phyloP scores from a whole-genome alignment of 495 filamentous ascomycete species.

The Terfezia boudieri region DNA sequence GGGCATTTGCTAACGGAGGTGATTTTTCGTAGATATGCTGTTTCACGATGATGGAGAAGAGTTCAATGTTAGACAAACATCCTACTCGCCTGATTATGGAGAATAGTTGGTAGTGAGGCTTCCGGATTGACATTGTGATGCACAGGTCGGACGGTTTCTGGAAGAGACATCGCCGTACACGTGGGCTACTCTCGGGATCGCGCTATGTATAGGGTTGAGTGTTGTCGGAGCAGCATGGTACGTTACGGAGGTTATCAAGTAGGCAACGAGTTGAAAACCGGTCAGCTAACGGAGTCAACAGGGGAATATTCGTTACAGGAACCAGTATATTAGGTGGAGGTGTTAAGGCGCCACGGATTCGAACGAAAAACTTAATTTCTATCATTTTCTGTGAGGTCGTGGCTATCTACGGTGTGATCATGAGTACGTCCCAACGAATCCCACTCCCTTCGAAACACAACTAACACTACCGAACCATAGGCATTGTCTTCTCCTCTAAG shows the following conservation, averaged over 20 bases:
- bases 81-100: not conserved
- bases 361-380: constrained; percentile 97
- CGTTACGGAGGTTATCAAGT: constrained; percentile 4
- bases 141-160: constrained; percentile 68
- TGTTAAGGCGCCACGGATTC: constrained; percentile 85
- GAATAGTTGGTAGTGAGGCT: no score
- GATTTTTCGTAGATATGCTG: constrained; percentile 55
- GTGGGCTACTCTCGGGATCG: constrained; percentile 80
- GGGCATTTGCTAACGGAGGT: no score
- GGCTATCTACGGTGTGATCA: constrained; percentile 98
- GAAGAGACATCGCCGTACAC: constrained; percentile 84
- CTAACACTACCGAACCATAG: constrained; percentile 1
- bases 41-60: constrained; percentile 88
- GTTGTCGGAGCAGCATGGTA: constrained; percentile 97
- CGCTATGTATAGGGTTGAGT: constrained; percentile 82
- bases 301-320: constrained; percentile 97
- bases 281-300: constrained; percentile 17
- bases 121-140: no score
- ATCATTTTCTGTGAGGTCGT: constrained; percentile 99
- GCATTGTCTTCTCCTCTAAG: constrained; percentile 82
- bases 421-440: constrained; percentile 30
- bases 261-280: no score
- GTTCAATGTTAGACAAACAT: constrained; percentile 51
- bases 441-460: not conserved
- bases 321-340: constrained; percentile 96